Evolutionary conservation across 164 flowering plant genomes (phyloP), one percentile per base, ranked within the genome.

Genomic region (Nymphaea colorata): DNA sequence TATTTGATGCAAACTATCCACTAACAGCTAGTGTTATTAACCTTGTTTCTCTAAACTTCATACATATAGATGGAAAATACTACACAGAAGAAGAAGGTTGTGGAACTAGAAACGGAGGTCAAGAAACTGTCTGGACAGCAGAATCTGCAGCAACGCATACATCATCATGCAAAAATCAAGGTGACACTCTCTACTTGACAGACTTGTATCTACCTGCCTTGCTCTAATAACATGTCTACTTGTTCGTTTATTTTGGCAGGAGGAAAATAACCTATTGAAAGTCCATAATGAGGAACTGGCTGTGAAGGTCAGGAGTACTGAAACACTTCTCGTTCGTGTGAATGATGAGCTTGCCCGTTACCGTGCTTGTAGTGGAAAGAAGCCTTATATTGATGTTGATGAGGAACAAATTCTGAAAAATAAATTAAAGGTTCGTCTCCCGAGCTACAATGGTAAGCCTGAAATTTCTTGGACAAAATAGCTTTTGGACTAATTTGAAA

Each of bases 81-180:
- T 60, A 83, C 78, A 64, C 78, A 87, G 44, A 87, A 85, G 77
- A 82, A 80, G 79, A 85, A 70, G 72, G 82, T 83, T 61, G 73
- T 76, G 81, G 94, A 85, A 69, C 90, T 95, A 70, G 97, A 90
- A 80, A 81, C 73, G 18, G 96, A 92, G 74, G 79, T 87, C 41
- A 84, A 82, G 67, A 90, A 86, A 79, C 79, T 95, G 42, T 89
- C 94, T 41, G 98, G 94, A 41, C 98, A 95, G 73, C 99, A 95
- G 79, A 94, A 91, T 67, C 83, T 91, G 66, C 93, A 90, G 72
- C 96, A 90, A 72, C 93, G 96, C 16, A 91, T 91, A 68, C 96
- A 47, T 47, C 55, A 47, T 12, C 55, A 47, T 47, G 55, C 55
- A 47, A 47, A 47, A 47, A 6, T 47, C 55, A 4, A 47, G 5